Evolutionary conservation across 495 filamentous ascomycete genomes (phyloP).

Genomic region (Neurospora africana): DNA sequence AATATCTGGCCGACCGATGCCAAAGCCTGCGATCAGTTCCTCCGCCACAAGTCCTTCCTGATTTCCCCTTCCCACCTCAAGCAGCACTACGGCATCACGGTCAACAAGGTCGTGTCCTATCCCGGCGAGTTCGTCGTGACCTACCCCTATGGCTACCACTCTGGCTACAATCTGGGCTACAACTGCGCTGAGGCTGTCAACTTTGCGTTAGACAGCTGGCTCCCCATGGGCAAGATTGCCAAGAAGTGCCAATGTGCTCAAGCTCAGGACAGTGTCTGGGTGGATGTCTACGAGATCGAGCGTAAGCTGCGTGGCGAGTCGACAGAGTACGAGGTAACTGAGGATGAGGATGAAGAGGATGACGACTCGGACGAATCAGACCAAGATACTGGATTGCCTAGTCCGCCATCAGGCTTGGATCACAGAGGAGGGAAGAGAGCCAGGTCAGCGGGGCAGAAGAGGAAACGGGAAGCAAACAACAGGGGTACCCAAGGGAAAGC

Average conservation of each 20-base stretch:
- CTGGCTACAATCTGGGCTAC: conserved; percentile 94
- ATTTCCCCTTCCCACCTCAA: conserved; percentile 84
- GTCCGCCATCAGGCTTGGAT: conserved; percentile 49
- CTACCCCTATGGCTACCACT: conserved; percentile 97
- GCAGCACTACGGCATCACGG: conserved; percentile 81
- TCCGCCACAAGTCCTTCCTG: conserved; percentile 96
- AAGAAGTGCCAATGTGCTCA: conserved; percentile 90
- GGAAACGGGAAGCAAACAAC: conserved; percentile 27
- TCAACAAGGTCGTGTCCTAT: conserved; percentile 91
- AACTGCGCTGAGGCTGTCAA: conserved; percentile 99
- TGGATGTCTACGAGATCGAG: conserved; percentile 90
- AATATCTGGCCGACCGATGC: conserved; percentile 90
- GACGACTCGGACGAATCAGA: conserved; percentile 56
- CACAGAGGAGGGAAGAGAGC: conserved; percentile 36
- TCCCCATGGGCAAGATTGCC: conserved; percentile 90
- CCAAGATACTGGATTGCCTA: conserved; percentile 56
- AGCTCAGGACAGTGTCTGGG: conserved; percentile 89
- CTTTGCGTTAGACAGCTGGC: conserved; percentile 89
- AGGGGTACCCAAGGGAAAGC: conserved; percentile 42
- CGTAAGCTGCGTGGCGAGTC: conserved; percentile 85
- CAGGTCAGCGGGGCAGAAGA: conserved; percentile 51
- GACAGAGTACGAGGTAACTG: conserved; percentile 80
- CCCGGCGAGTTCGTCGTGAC: conserved; percentile 98
- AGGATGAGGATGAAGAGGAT: conserved; percentile 63
- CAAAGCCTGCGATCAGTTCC: conserved; percentile 94